Evolutionary conservation across 2,329 filamentous ascomycete species (phyloP), one percentile per base, ranked within the genome.

Genomic region (Penicillium sp.): DNA sequence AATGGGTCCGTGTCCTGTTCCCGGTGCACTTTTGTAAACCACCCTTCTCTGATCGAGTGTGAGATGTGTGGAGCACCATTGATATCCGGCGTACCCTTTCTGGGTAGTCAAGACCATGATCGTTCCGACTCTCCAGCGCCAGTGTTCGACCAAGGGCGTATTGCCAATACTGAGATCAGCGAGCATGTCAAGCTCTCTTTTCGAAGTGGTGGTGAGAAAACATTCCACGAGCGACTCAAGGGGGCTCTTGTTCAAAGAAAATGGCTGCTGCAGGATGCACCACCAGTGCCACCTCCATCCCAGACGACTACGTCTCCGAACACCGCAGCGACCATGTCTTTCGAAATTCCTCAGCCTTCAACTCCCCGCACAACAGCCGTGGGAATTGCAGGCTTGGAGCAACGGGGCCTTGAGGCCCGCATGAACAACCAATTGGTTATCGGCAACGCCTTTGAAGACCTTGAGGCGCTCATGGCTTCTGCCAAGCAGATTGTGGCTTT

Each of bases 401-500:
- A 87, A 54, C 79, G 88, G 45, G 85, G 87, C 0, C 67, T 90
- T 4, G 85, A 89, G 52, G 78, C 88, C 56, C 83, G 87, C 40
- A 90, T 86, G 67, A 95, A 94, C 62, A 96, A 95, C 53, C 88
- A 95, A 62, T 68, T 87, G 7, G 82, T 95, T 33, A 95, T 98
- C 48, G 90, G 90, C 16, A 88, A 79, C 48, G 89, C 92, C 0
- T 98, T 98, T 55, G 90, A 95, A 60, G 92, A 98, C 56, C 76
- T 98, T 0, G 90, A 96, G 60, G 89, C 92, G 3, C 73, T 98
- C 25, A 98, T 96, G 90, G 87, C 89, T 2, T 95, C 90, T 3
- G 92, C 92, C 4, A 95, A 96, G 60, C 87, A 98, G 59, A 87
- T 98, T 32, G 83, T 96, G 34, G 87, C 88, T 4, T 79, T 98